phyloP scores from a whole-genome alignment of 192 early-diverging fungal genomes.

The Gaertneriomyces semiglobifer region DNA sequence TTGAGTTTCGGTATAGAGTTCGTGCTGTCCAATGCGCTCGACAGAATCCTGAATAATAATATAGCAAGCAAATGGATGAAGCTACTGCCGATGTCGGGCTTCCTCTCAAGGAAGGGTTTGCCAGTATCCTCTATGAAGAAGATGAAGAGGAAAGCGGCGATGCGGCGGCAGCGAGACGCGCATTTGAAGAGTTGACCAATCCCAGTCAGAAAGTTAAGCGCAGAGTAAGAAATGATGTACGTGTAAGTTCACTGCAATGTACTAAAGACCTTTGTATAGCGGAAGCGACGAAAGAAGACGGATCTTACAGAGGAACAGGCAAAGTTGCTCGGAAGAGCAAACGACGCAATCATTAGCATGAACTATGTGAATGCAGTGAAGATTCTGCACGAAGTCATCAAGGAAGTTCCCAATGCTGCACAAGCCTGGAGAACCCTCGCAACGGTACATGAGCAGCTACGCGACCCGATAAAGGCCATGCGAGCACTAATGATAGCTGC shows the following conservation, averaged over 20 bases:
- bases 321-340: constrained; percentile 69
- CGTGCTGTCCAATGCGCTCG: too few relatives aligned
- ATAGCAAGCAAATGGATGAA: constrained; percentile 20
- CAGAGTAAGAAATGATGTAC: constrained; percentile 4
- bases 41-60: too few relatives aligned
- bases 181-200: not conserved
- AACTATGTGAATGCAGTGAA: constrained; percentile 70
- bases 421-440: constrained; percentile 88
- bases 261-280: not conserved
- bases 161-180: constrained; percentile 1
- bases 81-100: constrained; percentile 27
- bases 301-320: constrained; percentile 49
- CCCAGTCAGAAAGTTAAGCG: constrained; percentile 5
- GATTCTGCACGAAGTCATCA: constrained; percentile 76
- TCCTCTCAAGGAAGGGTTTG: not conserved
- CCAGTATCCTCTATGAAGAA: constrained; percentile 31
- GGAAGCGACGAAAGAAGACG: constrained; percentile 19
- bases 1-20: too few relatives aligned
- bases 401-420: constrained; percentile 62
- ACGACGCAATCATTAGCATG: constrained; percentile 65
- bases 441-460: constrained; percentile 83
- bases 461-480: constrained; percentile 67
- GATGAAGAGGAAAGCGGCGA: constrained; percentile 33
- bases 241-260: not conserved
- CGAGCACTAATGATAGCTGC: constrained; percentile 86